Evolutionary conservation across 163 green algal genomes (phyloP).

Genomic region (Chlamydomonas reinhardtii): DNA sequence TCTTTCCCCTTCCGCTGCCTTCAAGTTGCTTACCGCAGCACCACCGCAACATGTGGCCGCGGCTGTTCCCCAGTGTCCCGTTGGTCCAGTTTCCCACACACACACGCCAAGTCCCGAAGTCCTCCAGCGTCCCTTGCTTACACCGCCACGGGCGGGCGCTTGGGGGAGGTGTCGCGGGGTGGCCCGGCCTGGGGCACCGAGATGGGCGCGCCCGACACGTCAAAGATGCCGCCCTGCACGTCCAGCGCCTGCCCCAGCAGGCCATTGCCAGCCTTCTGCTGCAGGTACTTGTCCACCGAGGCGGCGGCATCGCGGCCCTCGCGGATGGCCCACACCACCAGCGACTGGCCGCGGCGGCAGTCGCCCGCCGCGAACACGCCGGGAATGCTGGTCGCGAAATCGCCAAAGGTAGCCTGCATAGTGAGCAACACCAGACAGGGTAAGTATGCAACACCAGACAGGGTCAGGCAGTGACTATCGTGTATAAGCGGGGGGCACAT

Average conservation of each 20-base stretch:
- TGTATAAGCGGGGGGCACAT: no score
- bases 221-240: constrained; percentile 37
- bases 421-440: no score
- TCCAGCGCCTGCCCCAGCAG: constrained; percentile 34
- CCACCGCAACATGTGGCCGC: no score
- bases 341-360: constrained; percentile 92
- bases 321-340: constrained; percentile 97
- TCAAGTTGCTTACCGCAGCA: no score
- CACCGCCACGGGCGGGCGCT: constrained; percentile 31
- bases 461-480: no score
- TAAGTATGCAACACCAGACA: no score
- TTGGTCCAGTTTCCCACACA: no score
- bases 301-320: constrained; percentile 90
- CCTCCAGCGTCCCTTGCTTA: not conserved
- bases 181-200: not conserved
- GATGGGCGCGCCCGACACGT: constrained; percentile 20
- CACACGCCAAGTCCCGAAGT: not conserved
- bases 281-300: constrained; percentile 68
- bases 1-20: no score
- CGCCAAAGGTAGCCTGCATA: constrained; percentile 76
- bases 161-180: constrained; percentile 17
- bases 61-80: no score
- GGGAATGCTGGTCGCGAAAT: constrained; percentile 91
- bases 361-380: constrained; percentile 97
- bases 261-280: constrained; percentile 7